Evolutionary conservation across 1,284 basidiomycete species (phyloP), one percentile per base, ranked within the genome.

Genomic region (Phlebopus sp.): DNA sequence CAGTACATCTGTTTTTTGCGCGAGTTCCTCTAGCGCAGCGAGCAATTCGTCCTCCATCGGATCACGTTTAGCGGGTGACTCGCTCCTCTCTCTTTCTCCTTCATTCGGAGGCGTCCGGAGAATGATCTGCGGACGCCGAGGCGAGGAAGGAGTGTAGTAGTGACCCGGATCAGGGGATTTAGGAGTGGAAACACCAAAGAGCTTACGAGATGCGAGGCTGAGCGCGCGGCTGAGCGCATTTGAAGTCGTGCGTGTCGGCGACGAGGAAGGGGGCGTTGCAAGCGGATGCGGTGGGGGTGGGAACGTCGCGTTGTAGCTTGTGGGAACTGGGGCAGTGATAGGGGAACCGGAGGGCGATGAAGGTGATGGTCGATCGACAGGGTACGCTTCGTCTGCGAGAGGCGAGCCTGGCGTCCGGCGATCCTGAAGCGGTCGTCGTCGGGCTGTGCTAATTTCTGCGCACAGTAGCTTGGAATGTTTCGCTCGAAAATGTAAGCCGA

Each of bases 1-100:
- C 46, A 98, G 72, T 31, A 96, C 92, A 54, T 91, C 89, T 19
- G 95, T 94, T 77, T 98, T 98, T 74, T 97, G 92, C 9, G 93
- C 95, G 0, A 94, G 69, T 54, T 96, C 90, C 63, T 97, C 94
- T 34, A 98, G 73, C 17, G 70, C 67, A 2, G 74, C 79, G 9
- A 97, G 71, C 7, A 98, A 69, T 49, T 82, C 81, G 50, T 92
- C 89, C 57, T 97, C 94, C 43, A 86, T 73, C 0, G 90, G 85
- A 58, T 95, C 89, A n/a, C 78, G 66, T 47, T 72, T 69, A 8
- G 49, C 62, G 4, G 45, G 44, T 9, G 38, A n/a, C 0, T 52
- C 59, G 34, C 60, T 27, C 52, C 57, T 43, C 58, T 50, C 39
- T 36, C 55, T 2, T 50, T 58, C 37, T 54, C 73, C 68, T 40